Evolutionary conservation across 2,329 filamentous ascomycete genomes (phyloP).

Genomic region (Sordariomycetes sp.): DNA sequence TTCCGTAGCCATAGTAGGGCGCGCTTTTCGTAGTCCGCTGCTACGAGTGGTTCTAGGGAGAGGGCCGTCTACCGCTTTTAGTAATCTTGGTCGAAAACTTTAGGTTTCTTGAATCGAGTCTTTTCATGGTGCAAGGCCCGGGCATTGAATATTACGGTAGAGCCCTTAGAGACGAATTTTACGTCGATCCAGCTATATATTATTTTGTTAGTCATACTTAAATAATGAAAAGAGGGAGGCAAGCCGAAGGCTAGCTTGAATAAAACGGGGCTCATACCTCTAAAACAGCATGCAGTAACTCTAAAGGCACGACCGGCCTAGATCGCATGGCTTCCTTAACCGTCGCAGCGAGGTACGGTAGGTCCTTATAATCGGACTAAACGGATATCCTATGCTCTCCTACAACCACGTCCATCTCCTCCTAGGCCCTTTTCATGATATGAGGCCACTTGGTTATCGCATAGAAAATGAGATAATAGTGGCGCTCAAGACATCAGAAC

Average conservation of each 20-base stretch:
- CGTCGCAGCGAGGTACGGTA: slow-evolving; percentile 25
- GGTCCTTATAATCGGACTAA: slow-evolving; percentile 19
- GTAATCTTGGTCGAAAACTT: slow-evolving; percentile 15
- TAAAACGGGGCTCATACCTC: slow-evolving; percentile 1
- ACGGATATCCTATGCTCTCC: slow-evolving; percentile 19
- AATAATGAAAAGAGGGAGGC: neutral
- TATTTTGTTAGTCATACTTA: slow-evolving; percentile 3
- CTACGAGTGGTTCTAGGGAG: slow-evolving; percentile 14
- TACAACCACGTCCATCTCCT: slow-evolving; percentile 23
- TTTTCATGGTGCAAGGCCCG: slow-evolving; percentile 20
- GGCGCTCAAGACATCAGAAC: slow-evolving; percentile 20
- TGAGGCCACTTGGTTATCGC: slow-evolving; percentile 27
- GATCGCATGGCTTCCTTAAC: slow-evolving; percentile 28
- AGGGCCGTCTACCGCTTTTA: slow-evolving; percentile 13
- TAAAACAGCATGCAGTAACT: slow-evolving; percentile 21
- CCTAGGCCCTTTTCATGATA: slow-evolving; percentile 23
- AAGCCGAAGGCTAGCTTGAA: neutral
- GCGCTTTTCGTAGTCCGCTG: slow-evolving; percentile 7
- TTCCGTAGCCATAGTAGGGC: slow-evolving; percentile 30
- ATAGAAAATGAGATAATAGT: slow-evolving; percentile 20
- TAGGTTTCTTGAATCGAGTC: slow-evolving; percentile 12
- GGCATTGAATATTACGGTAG: slow-evolving; percentile 19
- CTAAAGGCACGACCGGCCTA: slow-evolving; percentile 19
- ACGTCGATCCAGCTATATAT: slow-evolving; percentile 23
- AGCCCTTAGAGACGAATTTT: slow-evolving; percentile 23